Evolutionary conservation across 257 asterid genomes (phyloP).

Genomic region (Linaria vulgaris): DNA sequence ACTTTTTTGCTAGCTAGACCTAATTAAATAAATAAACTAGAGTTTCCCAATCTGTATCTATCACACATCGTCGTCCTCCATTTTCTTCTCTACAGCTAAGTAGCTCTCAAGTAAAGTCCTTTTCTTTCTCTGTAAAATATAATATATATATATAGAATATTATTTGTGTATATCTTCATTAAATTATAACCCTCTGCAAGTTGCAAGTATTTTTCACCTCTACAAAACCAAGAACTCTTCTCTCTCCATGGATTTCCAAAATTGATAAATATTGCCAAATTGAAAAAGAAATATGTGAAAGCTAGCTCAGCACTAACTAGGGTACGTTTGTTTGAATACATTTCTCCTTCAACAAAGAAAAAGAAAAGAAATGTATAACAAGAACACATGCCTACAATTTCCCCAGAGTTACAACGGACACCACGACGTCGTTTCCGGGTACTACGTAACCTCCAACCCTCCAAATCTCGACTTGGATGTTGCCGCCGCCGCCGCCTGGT

Average conservation of each 20-base stretch:
- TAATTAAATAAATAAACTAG: conserved; percentile 7
- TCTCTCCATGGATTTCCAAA: no score
- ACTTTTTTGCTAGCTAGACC: neutral
- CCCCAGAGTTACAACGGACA: conserved; percentile 1
- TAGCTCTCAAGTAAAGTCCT: conserved; percentile 23
- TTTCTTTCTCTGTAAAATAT: conserved; percentile 16
- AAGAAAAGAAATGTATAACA: conserved; percentile 38
- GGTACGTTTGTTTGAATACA: no score
- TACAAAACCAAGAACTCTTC: no score
- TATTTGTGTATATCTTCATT: neutral
- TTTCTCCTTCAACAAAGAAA: no score
- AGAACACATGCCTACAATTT: conserved; percentile 37
- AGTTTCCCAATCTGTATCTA: conserved; percentile 20
- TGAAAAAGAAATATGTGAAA: no score
- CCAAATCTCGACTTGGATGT: conserved; percentile 29
- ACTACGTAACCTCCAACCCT: conserved; percentile 26
- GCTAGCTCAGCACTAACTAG: no score
- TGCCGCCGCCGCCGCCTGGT: conserved; percentile 15
- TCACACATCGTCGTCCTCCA: conserved; percentile 28
- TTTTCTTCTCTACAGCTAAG: conserved; percentile 1
- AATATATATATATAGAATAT: neutral
- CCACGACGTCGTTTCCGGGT: conserved; percentile 33
- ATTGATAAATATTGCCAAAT: no score
- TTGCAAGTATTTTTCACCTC: no score
- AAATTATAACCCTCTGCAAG: no score